Evolutionary conservation across 768 basidiomycete genomes (phyloP).

Genomic region (Suillus subaureus): DNA sequence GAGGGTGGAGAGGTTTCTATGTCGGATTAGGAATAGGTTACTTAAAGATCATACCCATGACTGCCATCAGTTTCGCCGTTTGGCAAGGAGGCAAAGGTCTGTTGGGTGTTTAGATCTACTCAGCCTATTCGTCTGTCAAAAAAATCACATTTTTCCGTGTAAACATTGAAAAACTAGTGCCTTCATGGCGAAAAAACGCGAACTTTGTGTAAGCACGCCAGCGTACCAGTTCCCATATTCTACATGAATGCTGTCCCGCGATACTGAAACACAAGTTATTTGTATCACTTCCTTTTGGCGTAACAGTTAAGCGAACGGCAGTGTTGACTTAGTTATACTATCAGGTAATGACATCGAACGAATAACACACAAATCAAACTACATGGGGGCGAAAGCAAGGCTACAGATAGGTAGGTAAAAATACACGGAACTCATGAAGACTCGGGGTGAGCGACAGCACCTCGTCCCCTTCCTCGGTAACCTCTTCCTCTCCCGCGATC

Average conservation of each 20-base stretch:
- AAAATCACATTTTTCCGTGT: not conserved
- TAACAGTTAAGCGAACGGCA: too few relatives aligned
- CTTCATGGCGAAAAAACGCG: not conserved
- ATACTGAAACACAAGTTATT: too few relatives aligned
- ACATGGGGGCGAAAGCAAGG: not conserved
- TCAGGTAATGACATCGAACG: too few relatives aligned
- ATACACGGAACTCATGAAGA: slow-evolving; percentile 14
- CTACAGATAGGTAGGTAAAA: slow-evolving; percentile 1
- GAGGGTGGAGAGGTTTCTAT: slow-evolving; percentile 89
- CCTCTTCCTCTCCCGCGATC: slow-evolving; percentile 36
- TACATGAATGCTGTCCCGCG: too few relatives aligned
- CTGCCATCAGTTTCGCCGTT: slow-evolving; percentile 86
- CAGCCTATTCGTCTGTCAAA: not conserved
- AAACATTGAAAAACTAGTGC: not conserved
- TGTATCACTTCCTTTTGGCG: too few relatives aligned
- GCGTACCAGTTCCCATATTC: too few relatives aligned
- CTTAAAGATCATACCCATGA: slow-evolving; percentile 95
- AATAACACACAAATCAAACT: not conserved
- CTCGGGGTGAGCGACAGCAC: slow-evolving; percentile 4
- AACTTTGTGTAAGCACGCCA: too few relatives aligned
- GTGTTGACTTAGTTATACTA: too few relatives aligned
- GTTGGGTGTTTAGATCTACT: slow-evolving; percentile 24
- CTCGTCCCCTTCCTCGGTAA: slow-evolving; percentile 36
- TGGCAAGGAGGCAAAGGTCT: slow-evolving; percentile 61
- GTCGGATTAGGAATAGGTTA: slow-evolving; percentile 92